Evolutionary conservation across 768 basidiomycete genomes (phyloP), one percentile per base, ranked within the genome.

Genomic region (Panellus pusillus): DNA sequence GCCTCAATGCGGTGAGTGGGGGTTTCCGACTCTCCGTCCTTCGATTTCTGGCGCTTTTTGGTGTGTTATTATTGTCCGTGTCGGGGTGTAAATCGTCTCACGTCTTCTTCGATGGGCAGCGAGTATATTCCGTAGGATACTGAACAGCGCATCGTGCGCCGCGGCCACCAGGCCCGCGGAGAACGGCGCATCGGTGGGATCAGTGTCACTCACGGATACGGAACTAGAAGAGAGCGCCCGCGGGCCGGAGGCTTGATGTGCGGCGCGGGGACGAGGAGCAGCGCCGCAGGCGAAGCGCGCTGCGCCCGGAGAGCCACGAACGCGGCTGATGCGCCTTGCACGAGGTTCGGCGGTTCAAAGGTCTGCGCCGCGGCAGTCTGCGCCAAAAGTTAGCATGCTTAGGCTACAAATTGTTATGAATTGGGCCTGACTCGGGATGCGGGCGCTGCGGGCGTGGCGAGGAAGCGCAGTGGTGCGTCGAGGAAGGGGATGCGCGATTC

Each of bases 1-100:
- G 87, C 4, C 72, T 90, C 11, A 65, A 69, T 14, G 82, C 86
- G 19, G 83, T 87, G 58, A 73, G 84, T 57, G n/a, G n/a, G n/a
- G n/a, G n/a, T n/a, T n/a, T n/a, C n/a, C n/a, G n/a, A n/a, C n/a
- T n/a, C n/a, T n/a, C n/a, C n/a, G n/a, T n/a, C n/a, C n/a, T n/a
- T n/a, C n/a, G n/a, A n/a, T n/a, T n/a, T n/a, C n/a, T n/a, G n/a
- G n/a, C n/a, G n/a, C n/a, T n/a, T n/a, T n/a, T n/a, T n/a, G n/a
- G n/a, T n/a, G n/a, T n/a, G n/a, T n/a, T n/a, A n/a, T n/a, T n/a
- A n/a, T n/a, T n/a, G n/a, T n/a, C n/a, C n/a, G n/a, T n/a, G n/a
- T n/a, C n/a, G n/a, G n/a, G n/a, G n/a, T n/a, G n/a, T n/a, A n/a
- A n/a, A n/a, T n/a, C n/a, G n/a, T n/a, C n/a, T n/a, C n/a, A n/a